Percentiles rank a stretch among this genome's conserved stretches.
Evolutionary conservation across 2,329 filamentous ascomycete species (phyloP).

Genomic region (Stagonosporopsis chrysanthemi): DNA sequence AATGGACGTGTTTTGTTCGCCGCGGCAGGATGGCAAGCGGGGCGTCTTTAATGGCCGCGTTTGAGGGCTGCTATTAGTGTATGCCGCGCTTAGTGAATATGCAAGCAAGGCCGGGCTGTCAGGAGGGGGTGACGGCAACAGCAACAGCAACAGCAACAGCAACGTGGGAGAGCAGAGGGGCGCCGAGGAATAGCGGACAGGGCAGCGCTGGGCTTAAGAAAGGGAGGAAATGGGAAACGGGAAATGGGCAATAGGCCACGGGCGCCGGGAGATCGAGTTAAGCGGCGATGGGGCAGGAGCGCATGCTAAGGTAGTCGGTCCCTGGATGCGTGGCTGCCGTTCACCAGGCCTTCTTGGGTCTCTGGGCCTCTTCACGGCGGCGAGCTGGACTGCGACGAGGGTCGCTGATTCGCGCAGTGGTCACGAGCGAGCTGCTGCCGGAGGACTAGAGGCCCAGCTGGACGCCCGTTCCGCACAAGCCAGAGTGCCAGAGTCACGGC

Average conservation of each 20-base stretch:
- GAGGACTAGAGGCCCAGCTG: constrained; percentile 9
- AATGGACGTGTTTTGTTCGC: constrained; percentile 26
- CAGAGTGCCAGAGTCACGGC: constrained; percentile 8
- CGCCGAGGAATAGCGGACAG: constrained; percentile 2
- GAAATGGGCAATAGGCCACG: neutral
- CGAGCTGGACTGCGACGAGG: constrained; percentile 5
- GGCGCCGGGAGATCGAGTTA: constrained; percentile 12
- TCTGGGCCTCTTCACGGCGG: neutral
- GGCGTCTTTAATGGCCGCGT: constrained; percentile 27
- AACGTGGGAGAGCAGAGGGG: constrained; percentile 14
- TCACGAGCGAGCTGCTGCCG: constrained; percentile 11
- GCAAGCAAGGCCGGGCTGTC: constrained; percentile 16
- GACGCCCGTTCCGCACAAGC: constrained; percentile 5
- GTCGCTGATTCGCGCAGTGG: constrained; percentile 14
- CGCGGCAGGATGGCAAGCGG: constrained; percentile 27
- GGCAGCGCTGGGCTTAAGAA: constrained; percentile 15
- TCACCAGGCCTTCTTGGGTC: constrained; percentile 7
- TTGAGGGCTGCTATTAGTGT: constrained; percentile 25
- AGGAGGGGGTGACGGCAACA: constrained; percentile 3
- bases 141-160: neutral
- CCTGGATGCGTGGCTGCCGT: constrained; percentile 20
- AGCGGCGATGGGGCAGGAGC: constrained; percentile 16
- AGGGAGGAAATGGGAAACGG: constrained; percentile 15
- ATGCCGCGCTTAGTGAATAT: constrained; percentile 27
- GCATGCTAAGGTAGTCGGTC: constrained; percentile 15